phyloP scores from a whole-genome alignment of 2,329 filamentous ascomycete species.

The Penicillium rolfsii region DNA sequence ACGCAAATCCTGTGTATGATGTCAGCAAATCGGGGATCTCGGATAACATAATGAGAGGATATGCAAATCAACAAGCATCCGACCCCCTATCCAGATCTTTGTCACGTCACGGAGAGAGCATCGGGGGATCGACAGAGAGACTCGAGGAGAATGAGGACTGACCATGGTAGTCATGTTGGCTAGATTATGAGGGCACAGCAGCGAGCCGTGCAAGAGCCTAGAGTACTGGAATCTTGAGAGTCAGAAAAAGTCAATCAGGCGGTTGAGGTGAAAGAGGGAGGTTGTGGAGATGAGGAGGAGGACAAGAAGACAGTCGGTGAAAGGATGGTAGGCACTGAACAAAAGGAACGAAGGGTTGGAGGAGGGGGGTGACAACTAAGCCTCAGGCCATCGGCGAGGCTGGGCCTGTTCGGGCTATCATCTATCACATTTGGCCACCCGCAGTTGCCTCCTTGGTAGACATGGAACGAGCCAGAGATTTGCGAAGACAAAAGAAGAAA shows the following conservation, averaged over 20 bases:
- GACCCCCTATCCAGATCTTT: neutral
- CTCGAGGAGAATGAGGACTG: slow-evolving; percentile 21
- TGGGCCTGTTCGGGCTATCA: slow-evolving; percentile 9
- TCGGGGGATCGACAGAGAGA: neutral
- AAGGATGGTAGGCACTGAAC: slow-evolving; percentile 13
- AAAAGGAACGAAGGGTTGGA: slow-evolving; percentile 11
- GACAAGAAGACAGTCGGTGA: slow-evolving; percentile 7
- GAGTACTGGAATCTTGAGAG: slow-evolving; percentile 13
- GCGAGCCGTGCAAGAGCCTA: slow-evolving; percentile 32
- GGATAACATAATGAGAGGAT: neutral
- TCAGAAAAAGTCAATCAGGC: slow-evolving; percentile 14
- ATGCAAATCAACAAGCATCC: neutral
- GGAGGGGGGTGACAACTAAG: slow-evolving; percentile 23
- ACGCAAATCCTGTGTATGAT: slow-evolving; percentile 79
- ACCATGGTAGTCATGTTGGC: slow-evolving; percentile 47
- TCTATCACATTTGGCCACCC: slow-evolving; percentile 18
- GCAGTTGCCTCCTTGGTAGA: slow-evolving; percentile 8
- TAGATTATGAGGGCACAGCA: slow-evolving; percentile 33
- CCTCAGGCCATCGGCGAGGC: slow-evolving; percentile 26
- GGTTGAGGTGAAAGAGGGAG: slow-evolving; percentile 2
- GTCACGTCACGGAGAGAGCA: neutral
- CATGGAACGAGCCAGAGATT: neutral
- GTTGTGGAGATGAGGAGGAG: slow-evolving; percentile 7
- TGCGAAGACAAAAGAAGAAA: neutral
- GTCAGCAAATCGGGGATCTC: slow-evolving; percentile 20